phyloP scores from a whole-genome alignment of 345 rosid genomes.

The Murraya paniculata region DNA sequence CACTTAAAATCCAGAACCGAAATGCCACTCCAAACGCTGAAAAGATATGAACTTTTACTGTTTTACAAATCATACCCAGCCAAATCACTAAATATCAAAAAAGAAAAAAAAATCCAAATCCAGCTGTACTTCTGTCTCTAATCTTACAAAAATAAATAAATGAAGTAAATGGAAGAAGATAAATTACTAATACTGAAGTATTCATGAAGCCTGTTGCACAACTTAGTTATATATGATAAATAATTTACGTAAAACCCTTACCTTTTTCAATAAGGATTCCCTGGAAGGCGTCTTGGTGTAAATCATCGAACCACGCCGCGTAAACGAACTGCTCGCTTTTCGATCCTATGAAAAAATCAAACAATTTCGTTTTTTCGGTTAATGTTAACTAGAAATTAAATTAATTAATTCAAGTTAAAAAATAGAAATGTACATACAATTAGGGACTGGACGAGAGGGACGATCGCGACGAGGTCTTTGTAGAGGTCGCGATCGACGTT shows the following conservation, averaged over 20 bases:
- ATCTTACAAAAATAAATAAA: neutral
- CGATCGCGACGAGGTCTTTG: constrained; percentile 84
- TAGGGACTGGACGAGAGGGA: constrained; percentile 88
- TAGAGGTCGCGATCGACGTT: constrained; percentile 72
- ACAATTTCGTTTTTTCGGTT: neutral
- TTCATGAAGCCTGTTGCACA: neutral
- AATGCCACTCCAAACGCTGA: neutral
- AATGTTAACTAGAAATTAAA: neutral
- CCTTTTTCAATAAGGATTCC: constrained; percentile 61
- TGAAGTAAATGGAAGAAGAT: neutral
- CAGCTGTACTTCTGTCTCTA: neutral
- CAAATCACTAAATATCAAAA: neutral
- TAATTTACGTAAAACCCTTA: constrained; percentile 13
- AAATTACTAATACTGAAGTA: neutral
- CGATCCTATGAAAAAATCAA: constrained; percentile 48
- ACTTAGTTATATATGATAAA: neutral
- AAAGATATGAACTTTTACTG: neutral
- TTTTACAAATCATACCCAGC: neutral
- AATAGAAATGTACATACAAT: constrained; percentile 42
- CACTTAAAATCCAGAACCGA: neutral
- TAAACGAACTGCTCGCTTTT: constrained; percentile 76
- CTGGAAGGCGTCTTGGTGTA: constrained; percentile 98
- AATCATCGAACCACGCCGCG: constrained; percentile 73
- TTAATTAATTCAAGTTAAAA: too few species aligned
- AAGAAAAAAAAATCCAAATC: neutral